A percentile compares a stretch with the other conserved stretches of the same genome.
phyloP scores from a whole-genome alignment of 176 grass and related monocot genomes.

The Raddia distichophylla region DNA sequence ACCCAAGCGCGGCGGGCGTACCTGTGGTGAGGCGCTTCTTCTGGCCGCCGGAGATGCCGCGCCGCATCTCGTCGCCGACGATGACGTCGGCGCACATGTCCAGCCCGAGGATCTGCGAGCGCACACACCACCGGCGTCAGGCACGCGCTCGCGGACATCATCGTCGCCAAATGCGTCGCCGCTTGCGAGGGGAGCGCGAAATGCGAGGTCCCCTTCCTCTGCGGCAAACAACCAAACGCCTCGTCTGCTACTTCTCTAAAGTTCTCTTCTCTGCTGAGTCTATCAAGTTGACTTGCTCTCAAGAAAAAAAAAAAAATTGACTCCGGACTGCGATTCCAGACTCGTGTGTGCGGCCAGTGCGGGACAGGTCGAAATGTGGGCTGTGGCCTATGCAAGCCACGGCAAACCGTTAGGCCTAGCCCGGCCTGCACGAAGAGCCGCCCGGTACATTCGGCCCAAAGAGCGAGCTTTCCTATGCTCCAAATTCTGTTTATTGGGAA shows the following conservation, averaged over 20 bases:
- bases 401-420: too few relatives aligned
- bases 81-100: constrained; percentile 92
- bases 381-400: too few relatives aligned
- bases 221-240: constrained; percentile 39
- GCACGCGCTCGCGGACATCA: background rate
- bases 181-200: constrained; percentile 9
- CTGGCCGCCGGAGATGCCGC: constrained; percentile 94
- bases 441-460: too few relatives aligned
- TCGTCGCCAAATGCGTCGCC: background rate
- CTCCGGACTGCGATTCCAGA: too few relatives aligned
- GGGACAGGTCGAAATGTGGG: too few relatives aligned
- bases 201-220: background rate
- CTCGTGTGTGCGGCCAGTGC: too few relatives aligned
- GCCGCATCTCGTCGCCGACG: constrained; percentile 83
- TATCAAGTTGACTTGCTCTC: too few relatives aligned
- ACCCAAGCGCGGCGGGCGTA: background rate
- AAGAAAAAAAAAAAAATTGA: too few relatives aligned
- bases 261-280: too few relatives aligned
- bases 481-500: too few relatives aligned
- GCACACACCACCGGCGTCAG: constrained; percentile 29
- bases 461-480: too few relatives aligned
- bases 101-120: constrained; percentile 73
- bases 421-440: too few relatives aligned
- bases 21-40: constrained; percentile 97
- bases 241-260: background rate